These are phyloP conservation scores for Pseudogymnoascus sp. DNA, from an alignment of 2,329 filamentous ascomycete genomes.

Conservation along the genomic window DNA sequence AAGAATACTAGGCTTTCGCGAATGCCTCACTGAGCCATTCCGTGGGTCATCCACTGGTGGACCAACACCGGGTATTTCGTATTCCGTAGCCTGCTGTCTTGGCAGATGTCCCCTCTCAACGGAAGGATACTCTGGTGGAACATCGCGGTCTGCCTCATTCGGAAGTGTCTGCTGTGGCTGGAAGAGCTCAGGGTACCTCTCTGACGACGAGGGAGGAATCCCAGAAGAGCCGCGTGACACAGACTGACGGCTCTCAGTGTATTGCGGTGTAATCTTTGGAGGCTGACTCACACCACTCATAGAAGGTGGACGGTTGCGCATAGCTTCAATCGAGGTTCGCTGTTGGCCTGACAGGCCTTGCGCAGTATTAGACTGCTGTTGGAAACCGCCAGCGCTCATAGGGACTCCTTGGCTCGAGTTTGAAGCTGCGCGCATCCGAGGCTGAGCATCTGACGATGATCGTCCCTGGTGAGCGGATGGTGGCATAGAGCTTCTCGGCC, in stretches of 20 bases:
- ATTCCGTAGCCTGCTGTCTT: slow-evolving; percentile 33
- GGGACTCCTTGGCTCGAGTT: background rate
- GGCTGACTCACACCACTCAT: background rate
- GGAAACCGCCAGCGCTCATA: background rate
- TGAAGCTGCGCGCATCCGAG: background rate
- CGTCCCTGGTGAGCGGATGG: background rate
- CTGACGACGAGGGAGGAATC: slow-evolving; percentile 43
- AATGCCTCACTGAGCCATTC: slow-evolving; percentile 21
- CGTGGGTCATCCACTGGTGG: slow-evolving; percentile 31
- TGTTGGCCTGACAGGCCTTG: background rate
- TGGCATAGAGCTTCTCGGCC: background rate
- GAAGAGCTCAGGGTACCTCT: slow-evolving; percentile 43
- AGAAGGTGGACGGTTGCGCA: background rate
- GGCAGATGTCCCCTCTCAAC: slow-evolving; percentile 30
- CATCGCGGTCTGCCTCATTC: slow-evolving; percentile 17
- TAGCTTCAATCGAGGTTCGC: background rate
- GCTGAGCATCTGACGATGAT: background rate
- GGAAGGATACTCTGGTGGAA: slow-evolving; percentile 21
- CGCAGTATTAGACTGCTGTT: background rate
- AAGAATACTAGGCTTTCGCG: slow-evolving; percentile 36
- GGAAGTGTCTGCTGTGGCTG: slow-evolving; percentile 22
- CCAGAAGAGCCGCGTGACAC: slow-evolving; percentile 19
- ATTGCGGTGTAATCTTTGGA: background rate
- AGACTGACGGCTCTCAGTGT: slow-evolving; percentile 12
- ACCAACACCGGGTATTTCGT: slow-evolving; percentile 30